A percentile compares a stretch with the other conserved stretches of the same genome.
phyloP scores from a whole-genome alignment of 495 filamentous ascomycete genomes.

The Daldinia caldariorum region DNA sequence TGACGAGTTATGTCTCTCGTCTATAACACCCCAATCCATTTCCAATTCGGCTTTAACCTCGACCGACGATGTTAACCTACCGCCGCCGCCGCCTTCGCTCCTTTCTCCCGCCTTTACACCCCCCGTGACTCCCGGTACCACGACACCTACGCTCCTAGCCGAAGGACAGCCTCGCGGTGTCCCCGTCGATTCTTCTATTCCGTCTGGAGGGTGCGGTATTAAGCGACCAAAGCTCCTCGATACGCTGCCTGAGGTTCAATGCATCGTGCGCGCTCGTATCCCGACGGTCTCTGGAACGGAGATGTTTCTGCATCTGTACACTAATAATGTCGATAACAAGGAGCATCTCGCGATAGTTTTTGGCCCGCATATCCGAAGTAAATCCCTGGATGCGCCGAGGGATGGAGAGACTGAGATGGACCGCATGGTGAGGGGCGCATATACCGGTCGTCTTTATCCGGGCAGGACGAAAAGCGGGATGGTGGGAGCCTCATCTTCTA shows the following conservation, averaged over 20 bases:
- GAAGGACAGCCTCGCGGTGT: conserved; percentile 58
- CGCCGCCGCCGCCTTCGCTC: conserved; percentile 57
- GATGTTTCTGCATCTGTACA: conserved; percentile 97
- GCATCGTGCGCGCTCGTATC: conserved; percentile 84
- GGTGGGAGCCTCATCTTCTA: conserved; percentile 16
- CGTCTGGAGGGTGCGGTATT: conserved; percentile 59
- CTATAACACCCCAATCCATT: not conserved
- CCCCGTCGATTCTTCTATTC: conserved; percentile 63
- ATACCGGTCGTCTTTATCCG: conserved; percentile 86
- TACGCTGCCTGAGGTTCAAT: conserved; percentile 77
- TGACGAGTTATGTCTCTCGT: conserved; percentile 35
- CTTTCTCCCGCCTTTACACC: conserved; percentile 84
- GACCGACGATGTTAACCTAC: conserved; percentile 28
- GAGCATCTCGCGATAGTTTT: conserved; percentile 99
- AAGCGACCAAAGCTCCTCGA: conserved; percentile 74
- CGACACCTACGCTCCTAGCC: conserved; percentile 56
- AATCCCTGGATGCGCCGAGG: conserved; percentile 78
- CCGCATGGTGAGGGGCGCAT: conserved; percentile 93
- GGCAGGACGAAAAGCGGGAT: conserved; percentile 78
- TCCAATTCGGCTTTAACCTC: conserved; percentile 5
- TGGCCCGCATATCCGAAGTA: conserved; percentile 81
- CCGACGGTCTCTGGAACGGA: conserved; percentile 89
- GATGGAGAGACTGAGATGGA: conserved; percentile 96
- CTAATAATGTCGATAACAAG: conserved; percentile 91
- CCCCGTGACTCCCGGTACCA: conserved; percentile 75